phyloP scores from a whole-genome alignment of 2,329 filamentous ascomycete species.

The Aspergillus fijiensis region DNA sequence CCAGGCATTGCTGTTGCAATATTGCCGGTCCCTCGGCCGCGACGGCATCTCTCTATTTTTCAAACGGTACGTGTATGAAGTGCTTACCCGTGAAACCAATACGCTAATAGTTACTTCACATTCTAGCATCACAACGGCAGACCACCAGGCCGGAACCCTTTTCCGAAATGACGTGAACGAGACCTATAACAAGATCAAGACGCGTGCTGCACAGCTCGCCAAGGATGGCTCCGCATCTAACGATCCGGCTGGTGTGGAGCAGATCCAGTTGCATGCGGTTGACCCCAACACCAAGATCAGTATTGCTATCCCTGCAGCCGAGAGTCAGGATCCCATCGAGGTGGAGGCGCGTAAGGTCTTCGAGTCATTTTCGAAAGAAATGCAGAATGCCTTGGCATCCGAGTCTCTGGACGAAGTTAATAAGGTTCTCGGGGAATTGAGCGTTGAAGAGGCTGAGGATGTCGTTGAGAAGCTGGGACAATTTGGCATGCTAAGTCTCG shows the following conservation, averaged over 20 bases:
- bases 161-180: conserved; percentile 91
- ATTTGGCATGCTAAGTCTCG: conserved; percentile 84
- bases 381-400: conserved; percentile 80
- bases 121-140: conserved; percentile 71
- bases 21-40: conserved; percentile 83
- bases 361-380: conserved; percentile 75
- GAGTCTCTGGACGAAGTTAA: conserved; percentile 88
- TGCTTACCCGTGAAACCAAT: neutral
- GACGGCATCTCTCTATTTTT: conserved; percentile 93
- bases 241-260: conserved; percentile 71
- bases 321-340: conserved; percentile 63
- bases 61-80: conserved; percentile 60
- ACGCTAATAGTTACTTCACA: conserved; percentile 10
- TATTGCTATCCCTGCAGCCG: conserved; percentile 73
- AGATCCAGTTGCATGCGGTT: conserved; percentile 96
- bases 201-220: conserved; percentile 70
- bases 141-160: conserved; percentile 84
- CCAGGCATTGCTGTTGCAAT: conserved; percentile 87
- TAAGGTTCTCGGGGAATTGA: conserved; percentile 83
- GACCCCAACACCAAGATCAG: conserved; percentile 90
- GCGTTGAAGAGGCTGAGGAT: conserved; percentile 81
- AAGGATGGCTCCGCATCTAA: conserved; percentile 56
- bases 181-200: conserved; percentile 80
- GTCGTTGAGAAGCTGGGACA: conserved; percentile 77
- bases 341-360: conserved; percentile 72